phyloP scores from a whole-genome alignment of 768 basidiomycete species.

The Mycena polygramma region DNA sequence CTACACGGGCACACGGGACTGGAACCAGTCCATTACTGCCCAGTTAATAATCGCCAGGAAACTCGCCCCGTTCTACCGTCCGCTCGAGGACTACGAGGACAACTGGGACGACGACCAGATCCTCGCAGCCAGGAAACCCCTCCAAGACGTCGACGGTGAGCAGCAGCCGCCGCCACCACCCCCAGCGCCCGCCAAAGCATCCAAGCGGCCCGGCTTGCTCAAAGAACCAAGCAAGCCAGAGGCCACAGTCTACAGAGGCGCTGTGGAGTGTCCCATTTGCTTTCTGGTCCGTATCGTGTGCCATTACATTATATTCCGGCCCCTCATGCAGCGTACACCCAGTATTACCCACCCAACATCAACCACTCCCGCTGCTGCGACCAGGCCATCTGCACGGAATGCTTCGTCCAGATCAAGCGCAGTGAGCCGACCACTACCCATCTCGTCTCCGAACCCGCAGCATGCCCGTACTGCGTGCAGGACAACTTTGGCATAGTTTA shows the following conservation, averaged over 20 bases:
- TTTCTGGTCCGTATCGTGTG: constrained; percentile 80
- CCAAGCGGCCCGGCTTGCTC: constrained; percentile 65
- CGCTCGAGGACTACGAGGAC: constrained; percentile 92
- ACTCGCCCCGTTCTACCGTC: constrained; percentile 96
- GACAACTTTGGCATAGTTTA: constrained; percentile 97
- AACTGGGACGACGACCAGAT: constrained; percentile 92
- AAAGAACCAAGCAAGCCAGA: constrained; percentile 83
- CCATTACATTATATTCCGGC: constrained; percentile 13
- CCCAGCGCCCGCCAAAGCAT: constrained; percentile 50
- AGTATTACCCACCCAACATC: constrained; percentile 99
- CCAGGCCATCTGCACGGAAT: constrained; percentile 98
- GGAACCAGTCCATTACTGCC: constrained; percentile 89
- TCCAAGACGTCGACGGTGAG: constrained; percentile 63
- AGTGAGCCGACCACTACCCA: constrained; percentile 95
- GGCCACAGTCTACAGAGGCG: constrained; percentile 84
- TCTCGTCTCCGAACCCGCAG: constrained; percentile 95
- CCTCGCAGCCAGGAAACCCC: constrained; percentile 81
- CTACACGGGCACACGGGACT: constrained; percentile 88
- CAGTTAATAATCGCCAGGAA: constrained; percentile 90
- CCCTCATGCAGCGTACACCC: constrained; percentile 38
- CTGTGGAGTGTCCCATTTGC: constrained; percentile 97
- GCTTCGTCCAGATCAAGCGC: constrained; percentile 99
- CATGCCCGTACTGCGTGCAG: constrained; percentile 98
- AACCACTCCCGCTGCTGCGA: constrained; percentile 98
- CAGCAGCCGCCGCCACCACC: constrained; percentile 47